These are phyloP conservation scores for Whalleya microplaca DNA, from an alignment of 2,329 filamentous ascomycete genomes.

Conservation along the genomic window DNA sequence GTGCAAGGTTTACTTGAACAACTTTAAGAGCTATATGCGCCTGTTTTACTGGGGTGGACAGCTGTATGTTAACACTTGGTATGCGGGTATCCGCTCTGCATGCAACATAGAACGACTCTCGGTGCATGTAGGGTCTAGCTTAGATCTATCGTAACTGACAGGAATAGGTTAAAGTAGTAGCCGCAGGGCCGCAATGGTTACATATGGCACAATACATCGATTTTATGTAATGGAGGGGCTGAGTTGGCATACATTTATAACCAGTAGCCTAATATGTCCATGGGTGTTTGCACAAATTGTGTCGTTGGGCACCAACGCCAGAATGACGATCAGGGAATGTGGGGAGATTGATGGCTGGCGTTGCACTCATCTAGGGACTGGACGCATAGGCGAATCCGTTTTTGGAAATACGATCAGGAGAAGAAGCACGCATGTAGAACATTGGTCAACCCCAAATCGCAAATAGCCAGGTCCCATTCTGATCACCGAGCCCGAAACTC, in stretches of 20 bases:
- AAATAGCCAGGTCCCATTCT: slow-evolving; percentile 7
- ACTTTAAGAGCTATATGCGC: no score
- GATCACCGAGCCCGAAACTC: slow-evolving; percentile 19
- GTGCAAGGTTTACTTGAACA: no score
- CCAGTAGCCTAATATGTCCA: slow-evolving; percentile 16
- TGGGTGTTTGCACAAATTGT: slow-evolving; percentile 12
- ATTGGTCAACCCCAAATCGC: slow-evolving; percentile 14
- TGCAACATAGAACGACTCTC: no score
- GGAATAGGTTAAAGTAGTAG: no score
- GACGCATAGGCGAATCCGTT: slow-evolving; percentile 2
- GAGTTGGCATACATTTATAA: slow-evolving; percentile 20
- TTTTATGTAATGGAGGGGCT: slow-evolving; percentile 1
- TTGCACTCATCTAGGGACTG: slow-evolving; percentile 12
- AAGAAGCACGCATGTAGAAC: slow-evolving; percentile 12
- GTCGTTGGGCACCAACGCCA: slow-evolving; percentile 26
- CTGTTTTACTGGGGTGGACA: no score
- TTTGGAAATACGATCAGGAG: slow-evolving; percentile 7
- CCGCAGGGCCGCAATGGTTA: no score
- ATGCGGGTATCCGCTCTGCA: no score
- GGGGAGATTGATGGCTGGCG: slow-evolving; percentile 13
- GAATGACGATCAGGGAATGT: slow-evolving; percentile 19
- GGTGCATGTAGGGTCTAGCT: no score
- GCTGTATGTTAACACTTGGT: no score
- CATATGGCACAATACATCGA: no score
- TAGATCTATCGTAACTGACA: no score